phyloP scores from a whole-genome alignment of 2,329 filamentous ascomycete genomes.

The Talaromyces sp. region DNA sequence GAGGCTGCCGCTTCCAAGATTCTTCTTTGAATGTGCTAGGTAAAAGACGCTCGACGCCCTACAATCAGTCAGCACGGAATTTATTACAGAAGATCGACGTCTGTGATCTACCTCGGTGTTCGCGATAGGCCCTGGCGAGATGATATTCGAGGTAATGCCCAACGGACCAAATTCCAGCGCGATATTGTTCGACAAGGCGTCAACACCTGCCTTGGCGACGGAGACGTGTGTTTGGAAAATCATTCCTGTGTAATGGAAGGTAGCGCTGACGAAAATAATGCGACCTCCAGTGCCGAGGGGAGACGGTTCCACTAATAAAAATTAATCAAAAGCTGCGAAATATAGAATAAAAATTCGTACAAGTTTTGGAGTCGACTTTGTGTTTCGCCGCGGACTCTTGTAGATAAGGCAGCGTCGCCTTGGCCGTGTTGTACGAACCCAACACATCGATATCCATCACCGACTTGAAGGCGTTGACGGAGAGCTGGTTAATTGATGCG shows the following conservation, averaged over 20 bases:
- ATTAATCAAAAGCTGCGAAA: neutral
- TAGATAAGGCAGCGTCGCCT: conserved; percentile 82
- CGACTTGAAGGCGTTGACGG: conserved; percentile 84
- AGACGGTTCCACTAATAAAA: conserved; percentile 25
- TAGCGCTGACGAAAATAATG: conserved; percentile 86
- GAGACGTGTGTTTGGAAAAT: conserved; percentile 86
- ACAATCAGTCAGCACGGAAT: neutral
- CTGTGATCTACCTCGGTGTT: conserved; percentile 62
- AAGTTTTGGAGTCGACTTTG: conserved; percentile 56
- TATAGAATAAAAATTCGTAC: conserved; percentile 27
- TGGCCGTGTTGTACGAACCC: conserved; percentile 91
- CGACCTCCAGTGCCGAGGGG: conserved; percentile 67
- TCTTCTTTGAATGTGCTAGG: conserved; percentile 51
- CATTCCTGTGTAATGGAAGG: conserved; percentile 83
- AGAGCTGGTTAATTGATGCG: conserved; percentile 75
- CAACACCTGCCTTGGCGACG: conserved; percentile 86
- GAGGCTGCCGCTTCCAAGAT: conserved; percentile 57
- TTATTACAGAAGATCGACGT: neutral
- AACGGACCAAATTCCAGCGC: conserved; percentile 86
- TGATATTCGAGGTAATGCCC: conserved; percentile 82
- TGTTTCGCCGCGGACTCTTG: conserved; percentile 66
- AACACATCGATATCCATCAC: conserved; percentile 96
- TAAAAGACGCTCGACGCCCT: conserved; percentile 63
- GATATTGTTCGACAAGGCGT: conserved; percentile 74
- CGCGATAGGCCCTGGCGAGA: conserved; percentile 81